Conservation (phyloP, 1,284 basidiomycete genomes). For the Cutaneotrichosporon cutaneum region DNA sequence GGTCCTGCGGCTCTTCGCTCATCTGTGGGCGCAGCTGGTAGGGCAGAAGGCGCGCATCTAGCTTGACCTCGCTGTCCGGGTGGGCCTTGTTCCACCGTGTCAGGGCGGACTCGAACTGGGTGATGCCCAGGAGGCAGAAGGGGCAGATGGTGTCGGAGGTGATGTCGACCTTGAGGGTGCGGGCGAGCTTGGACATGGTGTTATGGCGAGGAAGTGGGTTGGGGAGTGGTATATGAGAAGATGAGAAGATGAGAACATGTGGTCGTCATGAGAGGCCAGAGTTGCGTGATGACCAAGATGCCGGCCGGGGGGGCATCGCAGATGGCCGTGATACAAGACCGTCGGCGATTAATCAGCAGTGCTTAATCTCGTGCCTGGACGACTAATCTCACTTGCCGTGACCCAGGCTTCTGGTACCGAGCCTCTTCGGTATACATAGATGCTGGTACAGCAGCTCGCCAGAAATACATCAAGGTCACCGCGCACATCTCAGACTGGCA, state of each 20-base stretch:
- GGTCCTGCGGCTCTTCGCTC: background rate
- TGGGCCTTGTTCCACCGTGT: background rate
- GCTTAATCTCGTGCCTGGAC: too few relatives aligned
- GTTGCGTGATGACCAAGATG: too few relatives aligned
- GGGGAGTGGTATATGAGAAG: background rate
- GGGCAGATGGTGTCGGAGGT: constrained; percentile 10
- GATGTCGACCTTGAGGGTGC: constrained; percentile 11
- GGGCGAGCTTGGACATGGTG: constrained; percentile 3
- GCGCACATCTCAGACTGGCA: too few relatives aligned
- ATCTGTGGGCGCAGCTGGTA: constrained; percentile 6
- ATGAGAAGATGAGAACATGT: background rate
- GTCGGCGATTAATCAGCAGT: too few relatives aligned
- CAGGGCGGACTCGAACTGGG: constrained; percentile 2
- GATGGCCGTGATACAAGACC: too few relatives aligned
- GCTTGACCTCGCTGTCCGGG: background rate
- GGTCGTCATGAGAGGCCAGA: background rate
- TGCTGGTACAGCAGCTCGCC: too few relatives aligned
- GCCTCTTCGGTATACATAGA: too few relatives aligned
- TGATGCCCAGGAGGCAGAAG: constrained; percentile 6
- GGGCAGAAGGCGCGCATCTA: background rate
- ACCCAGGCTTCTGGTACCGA: too few relatives aligned
- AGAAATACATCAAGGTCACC: too few relatives aligned
- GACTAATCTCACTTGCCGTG: too few relatives aligned
- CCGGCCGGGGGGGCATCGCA: too few relatives aligned
- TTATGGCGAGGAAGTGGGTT: background rate